These are phyloP conservation scores for Cryptococcus floricola DNA, from an alignment of 1,284 basidiomycete species.

Conservation along the genomic window DNA sequence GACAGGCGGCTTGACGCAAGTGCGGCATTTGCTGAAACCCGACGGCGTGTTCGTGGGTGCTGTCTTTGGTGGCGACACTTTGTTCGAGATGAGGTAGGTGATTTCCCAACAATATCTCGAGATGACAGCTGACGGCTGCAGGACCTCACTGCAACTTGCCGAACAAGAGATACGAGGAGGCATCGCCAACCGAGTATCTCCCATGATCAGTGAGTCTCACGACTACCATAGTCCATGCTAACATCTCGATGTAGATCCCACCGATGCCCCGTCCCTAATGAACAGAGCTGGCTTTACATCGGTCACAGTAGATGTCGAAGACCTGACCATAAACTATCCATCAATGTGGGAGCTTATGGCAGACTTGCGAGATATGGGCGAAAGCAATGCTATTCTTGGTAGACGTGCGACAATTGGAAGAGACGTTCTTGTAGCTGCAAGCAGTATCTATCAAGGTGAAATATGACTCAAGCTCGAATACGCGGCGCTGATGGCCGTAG, in stretches of 20 bases:
- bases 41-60: slow-evolving; percentile 95
- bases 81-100: slow-evolving; percentile 84
- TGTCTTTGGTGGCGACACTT: slow-evolving; percentile 91
- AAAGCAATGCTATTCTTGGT: slow-evolving; percentile 84
- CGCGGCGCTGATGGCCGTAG: slow-evolving; percentile 50
- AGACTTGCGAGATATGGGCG: slow-evolving; percentile 93
- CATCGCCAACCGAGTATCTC: slow-evolving; percentile 88
- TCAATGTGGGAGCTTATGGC: slow-evolving; percentile 95
- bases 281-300: slow-evolving; percentile 89
- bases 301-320: slow-evolving; percentile 93
- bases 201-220: slow-evolving; percentile 78
- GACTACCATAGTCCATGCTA: background rate
- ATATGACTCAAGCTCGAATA: background rate
- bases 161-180: slow-evolving; percentile 93
- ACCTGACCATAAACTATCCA: slow-evolving; percentile 85
- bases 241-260: slow-evolving; percentile 59
- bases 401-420: slow-evolving; percentile 65
- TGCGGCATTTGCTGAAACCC: slow-evolving; percentile 76
- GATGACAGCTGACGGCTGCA: slow-evolving; percentile 2
- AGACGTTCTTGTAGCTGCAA: slow-evolving; percentile 85
- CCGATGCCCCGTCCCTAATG: slow-evolving; percentile 86
- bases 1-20: slow-evolving; percentile 80
- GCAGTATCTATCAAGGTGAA: slow-evolving; percentile 85
- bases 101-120: background rate
- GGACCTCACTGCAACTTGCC: slow-evolving; percentile 75